Conservation (phyloP, 768 basidiomycete genomes). For the Rhodotorula kratochvilovae region DNA sequence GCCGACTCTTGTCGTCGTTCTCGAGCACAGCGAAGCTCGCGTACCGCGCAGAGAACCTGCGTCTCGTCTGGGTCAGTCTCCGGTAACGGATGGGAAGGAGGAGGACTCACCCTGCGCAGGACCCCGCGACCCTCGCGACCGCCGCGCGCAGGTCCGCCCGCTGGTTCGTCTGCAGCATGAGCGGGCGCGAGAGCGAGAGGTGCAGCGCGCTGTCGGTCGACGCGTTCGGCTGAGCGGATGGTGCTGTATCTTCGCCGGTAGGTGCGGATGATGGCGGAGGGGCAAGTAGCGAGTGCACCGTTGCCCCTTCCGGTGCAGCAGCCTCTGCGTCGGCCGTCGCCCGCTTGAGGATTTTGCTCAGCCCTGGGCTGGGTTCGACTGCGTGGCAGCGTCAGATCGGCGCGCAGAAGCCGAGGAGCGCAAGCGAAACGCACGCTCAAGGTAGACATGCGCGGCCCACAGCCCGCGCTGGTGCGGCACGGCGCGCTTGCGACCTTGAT, state of each 20-base stretch:
- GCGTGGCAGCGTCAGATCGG: background rate
- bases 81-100: background rate
- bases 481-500: constrained; percentile 75
- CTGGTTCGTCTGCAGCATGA: constrained; percentile 74
- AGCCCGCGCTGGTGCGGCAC: constrained; percentile 81
- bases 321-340: background rate
- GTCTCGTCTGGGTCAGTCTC: background rate
- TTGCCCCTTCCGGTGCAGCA: background rate
- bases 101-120: constrained; percentile 53
- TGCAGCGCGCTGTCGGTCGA: constrained; percentile 60
- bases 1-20: constrained; percentile 75
- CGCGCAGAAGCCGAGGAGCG: no score
- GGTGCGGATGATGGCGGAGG: constrained; percentile 45
- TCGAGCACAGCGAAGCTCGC: constrained; percentile 63
- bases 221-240: constrained; percentile 52
- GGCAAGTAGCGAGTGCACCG: background rate
- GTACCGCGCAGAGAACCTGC: constrained; percentile 70
- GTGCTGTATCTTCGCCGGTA: constrained; percentile 49
- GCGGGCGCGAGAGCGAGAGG: constrained; percentile 76
- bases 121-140: constrained; percentile 56
- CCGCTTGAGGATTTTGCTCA: background rate
- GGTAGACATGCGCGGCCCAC: constrained; percentile 72
- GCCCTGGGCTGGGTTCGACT: background rate
- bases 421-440: constrained; percentile 53
- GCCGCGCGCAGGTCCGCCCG: constrained; percentile 65